These are phyloP conservation scores for Verticillium zaregamsianum DNA, from an alignment of 2,329 filamentous ascomycete species.

Conservation along the genomic window DNA sequence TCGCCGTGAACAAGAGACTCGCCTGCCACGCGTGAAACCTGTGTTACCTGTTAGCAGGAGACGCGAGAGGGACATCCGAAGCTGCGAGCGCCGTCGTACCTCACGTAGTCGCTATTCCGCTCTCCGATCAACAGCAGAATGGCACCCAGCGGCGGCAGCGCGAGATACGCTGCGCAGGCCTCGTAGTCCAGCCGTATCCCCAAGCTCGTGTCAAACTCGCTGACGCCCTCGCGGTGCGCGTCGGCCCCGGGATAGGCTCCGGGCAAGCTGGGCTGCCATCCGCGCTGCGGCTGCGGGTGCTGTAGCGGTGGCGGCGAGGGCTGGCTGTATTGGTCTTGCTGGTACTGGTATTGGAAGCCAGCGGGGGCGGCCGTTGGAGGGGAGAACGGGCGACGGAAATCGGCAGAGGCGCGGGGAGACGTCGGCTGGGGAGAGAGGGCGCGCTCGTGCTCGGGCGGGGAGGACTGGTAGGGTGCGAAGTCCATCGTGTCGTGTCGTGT, in stretches of 20 bases:
- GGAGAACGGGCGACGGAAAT: conserved; percentile 51
- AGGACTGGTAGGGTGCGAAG: conserved; percentile 96
- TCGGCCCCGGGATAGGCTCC: conserved; percentile 31
- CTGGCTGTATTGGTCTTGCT: conserved; percentile 20
- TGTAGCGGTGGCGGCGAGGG: conserved; percentile 41
- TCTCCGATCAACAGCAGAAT: conserved; percentile 82
- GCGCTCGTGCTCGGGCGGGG: conserved; percentile 78
- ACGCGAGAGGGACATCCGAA: neutral
- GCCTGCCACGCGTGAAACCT: conserved; percentile 98
- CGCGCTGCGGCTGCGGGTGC: conserved; percentile 54
- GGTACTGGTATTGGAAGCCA: conserved; percentile 22
- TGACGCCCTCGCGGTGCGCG: conserved; percentile 53
- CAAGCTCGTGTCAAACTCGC: conserved; percentile 87
- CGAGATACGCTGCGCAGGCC: conserved; percentile 82
- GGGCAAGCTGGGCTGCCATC: conserved; percentile 37
- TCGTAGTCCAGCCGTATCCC: conserved; percentile 85
- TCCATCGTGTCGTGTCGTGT: conserved; percentile 56
- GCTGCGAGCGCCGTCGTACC: conserved; percentile 48
- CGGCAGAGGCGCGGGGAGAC: conserved; percentile 53
- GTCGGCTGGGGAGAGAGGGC: conserved; percentile 59
- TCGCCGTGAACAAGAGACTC: conserved; percentile 71
- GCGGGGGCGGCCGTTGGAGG: conserved; percentile 30
- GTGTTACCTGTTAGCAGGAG: neutral
- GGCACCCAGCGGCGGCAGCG: conserved; percentile 79
- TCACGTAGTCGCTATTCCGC: conserved; percentile 94